phyloP scores from a whole-genome alignment of 208 protist genomes.

The Porcisia deanei region DNA sequence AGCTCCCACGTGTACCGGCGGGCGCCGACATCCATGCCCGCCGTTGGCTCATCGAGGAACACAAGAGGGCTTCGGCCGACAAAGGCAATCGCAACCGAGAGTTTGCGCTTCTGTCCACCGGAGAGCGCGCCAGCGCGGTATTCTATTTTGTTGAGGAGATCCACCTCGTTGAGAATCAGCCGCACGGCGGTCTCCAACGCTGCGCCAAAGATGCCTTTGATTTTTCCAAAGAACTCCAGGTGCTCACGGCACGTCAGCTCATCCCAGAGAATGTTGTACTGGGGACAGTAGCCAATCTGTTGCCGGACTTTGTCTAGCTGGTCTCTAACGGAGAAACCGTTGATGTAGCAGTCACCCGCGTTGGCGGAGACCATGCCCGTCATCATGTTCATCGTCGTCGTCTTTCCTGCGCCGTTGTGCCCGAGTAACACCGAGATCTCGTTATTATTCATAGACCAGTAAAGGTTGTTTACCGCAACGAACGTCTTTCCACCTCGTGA shows the following conservation, averaged over 20 bases:
- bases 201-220: slow-evolving; percentile 77
- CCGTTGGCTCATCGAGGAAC: slow-evolving; percentile 92
- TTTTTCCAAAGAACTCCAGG: slow-evolving; percentile 82
- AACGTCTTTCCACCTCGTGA: slow-evolving; percentile 48
- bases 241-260: slow-evolving; percentile 92
- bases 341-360: slow-evolving; percentile 69
- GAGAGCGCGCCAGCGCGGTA: slow-evolving; percentile 46
- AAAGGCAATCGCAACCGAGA: slow-evolving; percentile 89
- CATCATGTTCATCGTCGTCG: slow-evolving; percentile 85
- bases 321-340: slow-evolving; percentile 56
- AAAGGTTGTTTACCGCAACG: slow-evolving; percentile 75
- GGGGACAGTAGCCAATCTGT: slow-evolving; percentile 70
- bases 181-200: slow-evolving; percentile 35
- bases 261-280: slow-evolving; percentile 66
- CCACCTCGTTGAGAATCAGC: slow-evolving; percentile 49
- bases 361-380: slow-evolving; percentile 71
- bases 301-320: slow-evolving; percentile 55
- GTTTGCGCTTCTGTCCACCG: slow-evolving; percentile 89
- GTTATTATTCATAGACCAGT: slow-evolving; percentile 43
- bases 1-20: slow-evolving; percentile 88
- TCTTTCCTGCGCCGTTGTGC: slow-evolving; percentile 84
- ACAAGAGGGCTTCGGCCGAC: slow-evolving; percentile 78
- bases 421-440: slow-evolving; percentile 72
- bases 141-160: slow-evolving; percentile 54
- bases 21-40: slow-evolving; percentile 84